Evolutionary conservation across 1,284 basidiomycete genomes (phyloP).

Genomic region (Irpex sp.): DNA sequence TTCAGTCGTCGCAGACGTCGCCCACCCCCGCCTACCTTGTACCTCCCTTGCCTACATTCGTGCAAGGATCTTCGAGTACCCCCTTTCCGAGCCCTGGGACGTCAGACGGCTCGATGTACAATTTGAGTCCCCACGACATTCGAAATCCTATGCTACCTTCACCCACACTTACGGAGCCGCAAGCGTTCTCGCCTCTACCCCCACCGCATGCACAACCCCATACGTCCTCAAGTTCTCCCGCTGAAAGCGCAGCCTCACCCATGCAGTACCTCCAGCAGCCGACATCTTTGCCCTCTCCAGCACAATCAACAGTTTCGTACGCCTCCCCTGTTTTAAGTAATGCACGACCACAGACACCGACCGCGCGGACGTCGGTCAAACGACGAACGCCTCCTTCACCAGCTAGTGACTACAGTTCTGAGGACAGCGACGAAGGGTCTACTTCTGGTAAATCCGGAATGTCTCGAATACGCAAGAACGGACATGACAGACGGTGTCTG

Average conservation of each 20-base stretch:
- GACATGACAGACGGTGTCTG: slow-evolving; percentile 55
- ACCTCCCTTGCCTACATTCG: slow-evolving; percentile 28
- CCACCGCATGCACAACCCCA: neutral
- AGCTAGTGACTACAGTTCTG: slow-evolving; percentile 19
- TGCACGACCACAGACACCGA: slow-evolving; percentile 3
- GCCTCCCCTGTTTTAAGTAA: neutral
- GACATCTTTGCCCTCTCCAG: neutral
- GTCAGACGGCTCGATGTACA: neutral
- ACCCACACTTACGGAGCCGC: neutral
- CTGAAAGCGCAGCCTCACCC: neutral
- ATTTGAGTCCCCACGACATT: neutral
- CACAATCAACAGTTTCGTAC: neutral
- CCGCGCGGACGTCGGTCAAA: slow-evolving; percentile 21
- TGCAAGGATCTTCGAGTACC: slow-evolving; percentile 36
- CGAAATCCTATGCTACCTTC: neutral
- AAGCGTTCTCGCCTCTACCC: neutral
- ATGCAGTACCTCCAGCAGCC: neutral
- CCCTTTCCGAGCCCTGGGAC: slow-evolving; percentile 1
- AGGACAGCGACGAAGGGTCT: slow-evolving; percentile 27
- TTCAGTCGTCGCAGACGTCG: neutral
- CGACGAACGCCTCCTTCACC: slow-evolving; percentile 28
- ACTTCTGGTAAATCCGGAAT: slow-evolving; percentile 23
- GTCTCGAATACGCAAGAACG: slow-evolving; percentile 43
- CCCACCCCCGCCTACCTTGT: slow-evolving; percentile 33
- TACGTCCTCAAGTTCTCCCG: neutral